Evolutionary conservation across 176 grass and related monocot species (phyloP).

Genomic region (Tillandsia leiboldiana): DNA sequence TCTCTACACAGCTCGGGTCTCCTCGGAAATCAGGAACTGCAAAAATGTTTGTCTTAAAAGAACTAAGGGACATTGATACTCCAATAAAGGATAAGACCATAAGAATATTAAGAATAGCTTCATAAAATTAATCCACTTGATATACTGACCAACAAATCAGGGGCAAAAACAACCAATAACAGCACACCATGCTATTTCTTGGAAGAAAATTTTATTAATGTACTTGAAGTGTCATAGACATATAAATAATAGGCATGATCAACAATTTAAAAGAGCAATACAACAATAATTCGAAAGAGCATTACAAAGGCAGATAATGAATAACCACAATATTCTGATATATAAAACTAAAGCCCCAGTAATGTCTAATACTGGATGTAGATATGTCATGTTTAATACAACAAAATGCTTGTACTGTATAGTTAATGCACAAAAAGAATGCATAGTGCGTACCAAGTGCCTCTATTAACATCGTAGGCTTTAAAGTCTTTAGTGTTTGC

Average conservation of each 20-base stretch:
- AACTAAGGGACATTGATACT: neutral
- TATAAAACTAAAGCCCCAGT: neutral
- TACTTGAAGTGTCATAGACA: neutral
- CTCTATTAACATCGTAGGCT: slow-evolving; percentile 84
- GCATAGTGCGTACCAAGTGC: slow-evolving; percentile 62
- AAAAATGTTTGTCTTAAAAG: slow-evolving; percentile 10
- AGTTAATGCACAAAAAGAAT: slow-evolving; percentile 1
- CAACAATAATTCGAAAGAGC: neutral
- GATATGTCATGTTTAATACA: neutral
- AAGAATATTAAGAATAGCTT: neutral
- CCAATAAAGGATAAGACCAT: neutral
- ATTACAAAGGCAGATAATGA: neutral
- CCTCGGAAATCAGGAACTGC: slow-evolving; percentile 93
- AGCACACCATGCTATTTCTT: neutral
- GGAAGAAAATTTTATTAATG: neutral
- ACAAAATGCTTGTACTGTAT: neutral
- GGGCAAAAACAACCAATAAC: neutral
- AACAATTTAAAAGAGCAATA: neutral
- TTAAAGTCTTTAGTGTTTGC: slow-evolving; percentile 62
- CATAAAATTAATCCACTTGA: neutral
- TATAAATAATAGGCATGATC: neutral
- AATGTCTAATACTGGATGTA: neutral
- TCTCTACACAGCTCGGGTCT: slow-evolving; percentile 63
- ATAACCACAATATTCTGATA: neutral
- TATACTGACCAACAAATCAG: neutral